Evolutionary conservation across 2,329 filamentous ascomycete species (phyloP), one percentile per base, ranked within the genome.

Genomic region (Hypomyces rosellus): DNA sequence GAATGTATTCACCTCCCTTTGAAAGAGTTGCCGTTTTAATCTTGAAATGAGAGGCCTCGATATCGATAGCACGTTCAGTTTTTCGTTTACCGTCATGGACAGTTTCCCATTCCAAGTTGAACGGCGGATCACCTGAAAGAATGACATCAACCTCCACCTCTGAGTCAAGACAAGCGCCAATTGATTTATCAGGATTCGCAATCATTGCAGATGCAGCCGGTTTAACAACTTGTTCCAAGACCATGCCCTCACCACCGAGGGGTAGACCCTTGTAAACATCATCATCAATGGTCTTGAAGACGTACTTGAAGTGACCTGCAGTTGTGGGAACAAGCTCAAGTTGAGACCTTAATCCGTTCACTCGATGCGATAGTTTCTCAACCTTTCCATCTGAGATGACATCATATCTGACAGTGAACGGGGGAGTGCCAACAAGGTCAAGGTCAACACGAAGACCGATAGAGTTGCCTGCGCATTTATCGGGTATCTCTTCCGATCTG

Each of bases 381-480:
- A 77, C 71, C 15, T 76, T 76, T 5, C 81, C 80, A 47, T 78
- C 81, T 60, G 80, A 82, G 50, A 83, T 78, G 50, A 90, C 78
- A 40, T 84, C 84, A 65, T 96, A 99, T 18, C 76, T 74, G 42
- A 99, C 75, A n/a, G 76, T 74, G 69, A 99, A 99, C 1, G 92
- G 92, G 42, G 95, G 92, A 0, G 90, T 95, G 54, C 93, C 93
- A 25, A 92, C 86, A 37, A 99, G 76, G 64, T 97, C 90, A 45
- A 99, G 73, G 61, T 93, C 87, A 39, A 99, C 88, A 11, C 86
- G 81, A 49, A 99, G 78, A 38, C 93, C 93, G 54, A 99, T 88
- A 0, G 93, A 89, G 62, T 90, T 96, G 44, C 91, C 90, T 34
- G 91, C 92, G 65, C 93, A 99, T 65, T 95, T 95, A 67, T 99